Base-by-base conservation (phyloP, 305 asterid genomes). In the Andrographis paniculata region DNA sequence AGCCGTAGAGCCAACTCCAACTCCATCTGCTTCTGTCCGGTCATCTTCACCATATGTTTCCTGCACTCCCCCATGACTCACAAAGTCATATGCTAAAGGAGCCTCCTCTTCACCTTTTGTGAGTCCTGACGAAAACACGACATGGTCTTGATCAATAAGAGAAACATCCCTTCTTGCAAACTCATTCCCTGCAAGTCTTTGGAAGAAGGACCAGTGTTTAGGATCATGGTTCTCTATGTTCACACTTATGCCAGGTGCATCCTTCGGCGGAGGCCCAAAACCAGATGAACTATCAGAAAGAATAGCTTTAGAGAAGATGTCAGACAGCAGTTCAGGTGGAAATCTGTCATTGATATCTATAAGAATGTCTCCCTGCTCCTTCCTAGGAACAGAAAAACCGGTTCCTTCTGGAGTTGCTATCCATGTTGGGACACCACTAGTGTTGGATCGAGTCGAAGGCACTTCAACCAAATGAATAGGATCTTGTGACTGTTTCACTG, bases 341-440 rank as follows among this genome's bases (percentile, higher is more conserved):
- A 82, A 78, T 21, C 91, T 69, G 59, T 82, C 94, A 66, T 79
- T 74, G 50, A 82, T 76, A 65, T 79, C 94, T 56, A 82, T 76
- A 48, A 82, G 72, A 39, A 82, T 77, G 48, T 81, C 91, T 36
- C 79, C 80, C 54, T 67, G 87, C 67, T 71, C 74, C 13, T 81
- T 40, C 52, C 46, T 66, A 20, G 80, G 65, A 45, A 53, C 65
- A 49, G 45, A 59, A 35, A 38, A 67, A 45, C 53, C 58, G 53
- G 64, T 14, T 52, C 63, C 77, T 58, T 62, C 75, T 44, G 14
- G 62, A 42, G 55, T 52, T 38, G 52, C 82, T 10, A 50, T 33
- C 63, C 59, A 51, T 37, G 50, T 18, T 67, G 71, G 68, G 56
- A 42, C 53, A 50, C 53, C 64, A 48, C 41, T 59, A 52, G 61